phyloP scores from a whole-genome alignment of 495 filamentous ascomycete genomes.

The Podospora comata region DNA sequence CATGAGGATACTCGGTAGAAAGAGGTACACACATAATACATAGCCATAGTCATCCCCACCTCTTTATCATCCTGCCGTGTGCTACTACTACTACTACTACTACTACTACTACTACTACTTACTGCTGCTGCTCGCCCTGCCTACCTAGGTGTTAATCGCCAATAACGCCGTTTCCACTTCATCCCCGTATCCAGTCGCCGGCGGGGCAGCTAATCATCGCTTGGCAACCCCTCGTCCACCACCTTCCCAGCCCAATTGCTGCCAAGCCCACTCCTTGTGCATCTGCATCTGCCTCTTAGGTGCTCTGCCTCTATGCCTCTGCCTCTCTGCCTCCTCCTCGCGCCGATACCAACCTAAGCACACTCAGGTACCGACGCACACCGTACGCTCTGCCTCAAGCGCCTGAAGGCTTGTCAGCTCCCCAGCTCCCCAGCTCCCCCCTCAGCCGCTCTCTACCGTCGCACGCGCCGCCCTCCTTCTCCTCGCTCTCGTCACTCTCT shows the following conservation, averaged over 20 bases:
- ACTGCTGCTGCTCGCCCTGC: neutral
- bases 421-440: neutral
- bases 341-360: conserved; percentile 15
- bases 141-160: neutral
- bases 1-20: neutral
- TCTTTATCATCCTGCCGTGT: neutral
- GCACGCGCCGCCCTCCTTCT: conserved; percentile 16
- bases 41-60: neutral
- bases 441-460: conserved; percentile 27
- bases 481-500: conserved; percentile 10
- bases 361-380: conserved; percentile 2
- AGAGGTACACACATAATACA: neutral
- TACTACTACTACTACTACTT: no score
- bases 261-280: conserved; percentile 21
- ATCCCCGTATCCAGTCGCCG: conserved; percentile 1
- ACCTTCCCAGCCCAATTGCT: conserved; percentile 29
- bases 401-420: conserved; percentile 5
- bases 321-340: conserved; percentile 13
- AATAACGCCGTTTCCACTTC: conserved; percentile 1
- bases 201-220: conserved; percentile 12
- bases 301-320: neutral
- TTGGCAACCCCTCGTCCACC: conserved; percentile 14
- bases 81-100: neutral
- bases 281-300: conserved; percentile 9
- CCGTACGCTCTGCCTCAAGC: conserved; percentile 7